phyloP scores from a whole-genome alignment of 768 basidiomycete species.

The Russula sp. region DNA sequence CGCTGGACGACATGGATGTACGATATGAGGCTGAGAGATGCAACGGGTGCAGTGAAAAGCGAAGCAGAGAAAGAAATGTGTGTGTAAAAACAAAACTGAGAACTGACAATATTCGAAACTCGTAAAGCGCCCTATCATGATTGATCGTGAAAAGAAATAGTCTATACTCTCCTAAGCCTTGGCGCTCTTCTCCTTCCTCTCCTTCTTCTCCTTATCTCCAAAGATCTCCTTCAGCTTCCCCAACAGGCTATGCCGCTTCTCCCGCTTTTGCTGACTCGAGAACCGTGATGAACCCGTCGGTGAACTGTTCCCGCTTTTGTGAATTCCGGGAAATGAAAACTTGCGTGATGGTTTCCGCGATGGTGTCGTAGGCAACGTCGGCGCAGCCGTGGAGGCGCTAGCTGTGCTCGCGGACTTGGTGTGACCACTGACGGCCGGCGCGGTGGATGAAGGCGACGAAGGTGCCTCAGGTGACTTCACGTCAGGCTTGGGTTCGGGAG shows the following conservation, averaged over 20 bases:
- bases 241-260: slow-evolving; percentile 29
- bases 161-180: slow-evolving; percentile 24
- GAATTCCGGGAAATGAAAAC: slow-evolving; percentile 24
- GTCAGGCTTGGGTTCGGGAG: slow-evolving; percentile 13
- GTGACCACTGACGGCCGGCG: slow-evolving; percentile 11
- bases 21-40: background rate
- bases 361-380: slow-evolving; percentile 4
- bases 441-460: background rate
- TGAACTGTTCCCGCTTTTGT: slow-evolving; percentile 23
- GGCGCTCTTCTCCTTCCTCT: slow-evolving; percentile 18
- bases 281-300: slow-evolving; percentile 26
- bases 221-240: slow-evolving; percentile 30
- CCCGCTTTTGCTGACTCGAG: slow-evolving; percentile 26
- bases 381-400: slow-evolving; percentile 10
- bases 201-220: slow-evolving; percentile 26
- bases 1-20: slow-evolving; percentile 4
- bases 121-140: slow-evolving; percentile 4
- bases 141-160: slow-evolving; percentile 8
- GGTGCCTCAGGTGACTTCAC: background rate
- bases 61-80: background rate
- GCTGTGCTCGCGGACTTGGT: slow-evolving; percentile 17
- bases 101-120: background rate
- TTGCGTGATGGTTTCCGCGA: slow-evolving; percentile 20
- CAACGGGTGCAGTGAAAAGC: background rate
- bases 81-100: background rate